Percentiles rank a stretch among this genome's conserved stretches.
These are phyloP conservation scores for Daedalea quercina DNA, from an alignment of 768 basidiomycete species.

Conservation along the genomic window DNA sequence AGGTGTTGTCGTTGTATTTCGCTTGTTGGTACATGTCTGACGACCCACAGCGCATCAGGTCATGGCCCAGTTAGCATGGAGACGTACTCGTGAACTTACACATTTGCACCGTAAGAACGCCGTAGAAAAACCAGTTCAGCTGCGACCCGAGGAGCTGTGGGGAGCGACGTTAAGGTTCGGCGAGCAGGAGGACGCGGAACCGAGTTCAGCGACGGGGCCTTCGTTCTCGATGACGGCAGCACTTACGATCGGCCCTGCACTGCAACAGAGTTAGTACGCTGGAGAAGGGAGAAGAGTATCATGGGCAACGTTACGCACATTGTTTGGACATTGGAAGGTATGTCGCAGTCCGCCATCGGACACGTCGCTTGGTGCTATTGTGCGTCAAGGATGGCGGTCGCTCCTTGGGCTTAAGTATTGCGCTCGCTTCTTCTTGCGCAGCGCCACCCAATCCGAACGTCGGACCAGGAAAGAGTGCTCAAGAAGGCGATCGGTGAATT, in stretches of 20 bases:
- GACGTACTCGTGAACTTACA: not conserved
- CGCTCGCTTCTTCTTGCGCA: too few relatives aligned
- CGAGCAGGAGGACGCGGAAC: not conserved
- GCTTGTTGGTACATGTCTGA: constrained; percentile 1
- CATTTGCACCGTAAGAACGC: not conserved
- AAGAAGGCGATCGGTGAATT: too few relatives aligned
- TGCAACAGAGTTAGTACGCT: not conserved
- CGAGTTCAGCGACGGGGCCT: too few relatives aligned
- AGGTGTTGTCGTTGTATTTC: not conserved
- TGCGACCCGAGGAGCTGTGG: not conserved
- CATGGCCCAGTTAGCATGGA: too few relatives aligned
- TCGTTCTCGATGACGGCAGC: not conserved
- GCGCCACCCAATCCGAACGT: too few relatives aligned
- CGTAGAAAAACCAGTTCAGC: not conserved
- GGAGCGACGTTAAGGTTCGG: not conserved
- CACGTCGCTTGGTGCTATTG: not conserved
- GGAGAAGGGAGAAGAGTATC: too few relatives aligned
- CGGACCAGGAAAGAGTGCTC: too few relatives aligned
- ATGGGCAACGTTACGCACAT: not conserved
- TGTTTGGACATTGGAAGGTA: not conserved
- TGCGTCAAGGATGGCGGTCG: too few relatives aligned
- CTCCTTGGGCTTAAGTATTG: too few relatives aligned
- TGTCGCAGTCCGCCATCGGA: not conserved
- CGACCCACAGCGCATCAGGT: not conserved
- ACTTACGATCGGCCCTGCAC: not conserved